Evolutionary conservation across 805 yeast species (phyloP).

Genomic region (Pichia paraexigua): DNA sequence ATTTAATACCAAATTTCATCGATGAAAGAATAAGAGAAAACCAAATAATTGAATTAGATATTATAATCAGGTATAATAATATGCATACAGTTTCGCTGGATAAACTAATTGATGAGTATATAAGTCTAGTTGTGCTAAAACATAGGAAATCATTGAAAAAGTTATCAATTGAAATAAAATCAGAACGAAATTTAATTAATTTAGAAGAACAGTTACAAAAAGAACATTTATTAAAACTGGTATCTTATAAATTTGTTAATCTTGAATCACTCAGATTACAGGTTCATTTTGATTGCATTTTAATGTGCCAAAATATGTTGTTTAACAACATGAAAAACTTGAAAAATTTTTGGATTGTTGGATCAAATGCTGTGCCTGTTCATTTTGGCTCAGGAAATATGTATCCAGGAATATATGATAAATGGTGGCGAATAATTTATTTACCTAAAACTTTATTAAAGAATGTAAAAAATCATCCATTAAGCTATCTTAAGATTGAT

Average conservation of each 20-base stretch:
- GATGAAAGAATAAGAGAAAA: conserved; percentile 6
- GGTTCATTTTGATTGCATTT: conserved; percentile 25
- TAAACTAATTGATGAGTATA: conserved; percentile 14
- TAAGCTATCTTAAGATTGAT: conserved; percentile 42
- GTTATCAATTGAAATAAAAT: conserved; percentile 20
- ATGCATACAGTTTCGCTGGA: conserved; percentile 12
- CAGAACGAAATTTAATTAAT: conserved; percentile 17
- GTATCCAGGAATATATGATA: conserved; percentile 47
- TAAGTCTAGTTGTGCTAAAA: conserved; percentile 1
- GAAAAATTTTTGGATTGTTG: conserved; percentile 37
- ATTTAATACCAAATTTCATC: conserved; percentile 16
- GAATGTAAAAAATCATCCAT: conserved; percentile 3
- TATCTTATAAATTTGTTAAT: conserved; percentile 12
- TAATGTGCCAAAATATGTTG: conserved; percentile 21
- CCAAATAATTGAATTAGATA: conserved; percentile 19
- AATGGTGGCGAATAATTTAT: conserved; percentile 50
- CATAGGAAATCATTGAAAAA: conserved; percentile 16
- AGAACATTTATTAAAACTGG: conserved; percentile 13
- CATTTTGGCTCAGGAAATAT: conserved; percentile 49
- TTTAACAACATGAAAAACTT: conserved; percentile 26
- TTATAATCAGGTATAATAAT: conserved; percentile 17
- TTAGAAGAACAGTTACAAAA: conserved; percentile 14
- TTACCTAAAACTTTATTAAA: conserved; percentile 36
- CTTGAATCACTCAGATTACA: conserved; percentile 36
- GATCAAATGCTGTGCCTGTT: conserved; percentile 43